Evolutionary conservation across 1,139 yeast species (phyloP).

Genomic region (Yamadazyma taylorii): DNA sequence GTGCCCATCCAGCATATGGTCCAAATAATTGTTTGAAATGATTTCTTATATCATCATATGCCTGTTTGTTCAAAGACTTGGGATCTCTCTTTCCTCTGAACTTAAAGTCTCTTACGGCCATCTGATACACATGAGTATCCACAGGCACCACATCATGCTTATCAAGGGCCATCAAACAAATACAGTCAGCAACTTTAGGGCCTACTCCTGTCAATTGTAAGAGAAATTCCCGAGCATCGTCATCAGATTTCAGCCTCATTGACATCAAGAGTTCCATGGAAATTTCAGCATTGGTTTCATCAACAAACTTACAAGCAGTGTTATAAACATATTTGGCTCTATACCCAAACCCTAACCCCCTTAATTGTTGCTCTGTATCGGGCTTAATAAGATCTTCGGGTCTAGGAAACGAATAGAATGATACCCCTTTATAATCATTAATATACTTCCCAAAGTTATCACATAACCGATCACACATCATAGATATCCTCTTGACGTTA

Average conservation of each 20-base stretch:
- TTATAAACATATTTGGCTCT: constrained; percentile 84
- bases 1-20: constrained; percentile 97
- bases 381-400: constrained; percentile 50
- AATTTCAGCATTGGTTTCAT: constrained; percentile 37
- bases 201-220: constrained; percentile 86
- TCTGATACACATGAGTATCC: constrained; percentile 95
- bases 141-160: constrained; percentile 91
- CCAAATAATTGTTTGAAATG: constrained; percentile 80
- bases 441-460: constrained; percentile 66
- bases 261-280: constrained; percentile 29
- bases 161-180: constrained; percentile 84
- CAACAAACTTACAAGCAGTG: constrained; percentile 57
- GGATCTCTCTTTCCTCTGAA: constrained; percentile 48
- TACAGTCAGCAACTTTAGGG: constrained; percentile 95
- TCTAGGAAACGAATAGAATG: constrained; percentile 73
- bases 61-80: constrained; percentile 55
- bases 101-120: constrained; percentile 80
- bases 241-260: constrained; percentile 48
- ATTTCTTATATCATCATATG: constrained; percentile 59
- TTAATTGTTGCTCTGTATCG: constrained; percentile 43
- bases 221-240: constrained; percentile 63
- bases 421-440: constrained; percentile 52
- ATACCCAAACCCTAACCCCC: constrained; percentile 81
- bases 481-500: constrained; percentile 88
- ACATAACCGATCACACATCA: constrained; percentile 86